Percentiles rank a stretch among this genome's conserved stretches.
phyloP scores from a whole-genome alignment of 768 basidiomycete genomes.

The Mycena filopes region DNA sequence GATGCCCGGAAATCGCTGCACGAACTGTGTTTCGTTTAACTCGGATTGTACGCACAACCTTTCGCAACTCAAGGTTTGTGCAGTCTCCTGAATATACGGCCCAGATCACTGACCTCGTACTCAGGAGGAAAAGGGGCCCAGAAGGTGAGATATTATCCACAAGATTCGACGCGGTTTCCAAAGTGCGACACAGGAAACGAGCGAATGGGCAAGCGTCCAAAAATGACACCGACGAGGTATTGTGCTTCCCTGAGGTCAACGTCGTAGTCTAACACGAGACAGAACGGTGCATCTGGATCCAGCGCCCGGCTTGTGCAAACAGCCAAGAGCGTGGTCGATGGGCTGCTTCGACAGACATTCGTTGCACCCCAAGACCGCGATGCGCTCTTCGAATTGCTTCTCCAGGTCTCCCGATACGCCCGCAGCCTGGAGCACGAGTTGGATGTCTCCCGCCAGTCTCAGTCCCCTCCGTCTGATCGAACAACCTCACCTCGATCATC shows the following conservation, averaged over 20 bases:
- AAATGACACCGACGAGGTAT: not conserved
- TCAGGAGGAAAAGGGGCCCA: slow-evolving; percentile 10
- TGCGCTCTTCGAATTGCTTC: slow-evolving; percentile 21
- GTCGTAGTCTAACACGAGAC: not conserved
- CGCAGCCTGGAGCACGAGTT: slow-evolving; percentile 17
- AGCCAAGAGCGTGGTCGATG: slow-evolving; percentile 18
- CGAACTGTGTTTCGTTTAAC: slow-evolving; percentile 23
- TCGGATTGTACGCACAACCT: slow-evolving; percentile 26
- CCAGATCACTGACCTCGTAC: not conserved
- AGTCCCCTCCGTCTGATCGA: slow-evolving; percentile 13
- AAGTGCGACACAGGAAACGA: slow-evolving; percentile 15
- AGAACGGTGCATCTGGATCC: not conserved
- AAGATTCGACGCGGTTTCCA: not conserved
- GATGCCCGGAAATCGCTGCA: slow-evolving; percentile 21
- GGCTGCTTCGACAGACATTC: slow-evolving; percentile 15
- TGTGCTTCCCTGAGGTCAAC: not conserved
- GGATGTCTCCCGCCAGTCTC: slow-evolving; percentile 9
- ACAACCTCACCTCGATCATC: slow-evolving; percentile 4
- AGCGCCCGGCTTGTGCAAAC: not conserved
- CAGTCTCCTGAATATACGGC: not conserved
- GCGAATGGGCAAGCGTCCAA: not conserved
- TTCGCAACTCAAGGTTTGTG: slow-evolving; percentile 19
- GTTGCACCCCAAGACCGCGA: slow-evolving; percentile 18
- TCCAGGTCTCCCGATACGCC: slow-evolving; percentile 28
- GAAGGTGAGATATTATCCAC: slow-evolving; percentile 8